Base-by-base conservation (phyloP, 768 basidiomycete genomes). In the Mrakia gelida region DNA sequence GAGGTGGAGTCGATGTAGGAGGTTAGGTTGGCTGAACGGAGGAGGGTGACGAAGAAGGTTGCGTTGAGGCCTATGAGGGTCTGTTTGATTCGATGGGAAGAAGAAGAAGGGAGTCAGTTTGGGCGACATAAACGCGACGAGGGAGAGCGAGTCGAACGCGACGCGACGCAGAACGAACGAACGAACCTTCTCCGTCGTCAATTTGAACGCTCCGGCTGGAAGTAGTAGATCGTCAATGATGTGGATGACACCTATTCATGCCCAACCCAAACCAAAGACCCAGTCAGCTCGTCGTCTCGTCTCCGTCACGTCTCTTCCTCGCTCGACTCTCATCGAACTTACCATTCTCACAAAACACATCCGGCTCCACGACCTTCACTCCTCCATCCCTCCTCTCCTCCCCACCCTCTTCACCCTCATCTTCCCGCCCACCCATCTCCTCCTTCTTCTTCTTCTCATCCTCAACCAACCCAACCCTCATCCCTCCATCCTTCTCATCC, bases 171-270 rank as follows among this genome's bases (percentile, higher is more conserved):
- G 11, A 26, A 54, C 68, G 8, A 10, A 92, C 94, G 11, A 26
- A 54, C 68, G 8, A 10, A 92, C 94, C 84, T 98, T 98, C 86
- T 98, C 97, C 26, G 95, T 92, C 6, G 95, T 98, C 63, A 95
- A 85, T 79, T 89, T 87, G 32, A 96, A 88, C 65, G 92, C 88
- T 23, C 89, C 90, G 3, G 88, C 87, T 10, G 94, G 92, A 16
- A 95, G 84, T 21, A 99, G 88, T 32, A 98, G 89, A 21, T 90
- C 89, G 21, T 92, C 92, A 34, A 98, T 88, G 62, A 94, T 89
- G 84, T 99, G 97, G 23, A 98, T 83, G 63, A 98, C 97, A 70
- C 96, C 85, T 85, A 80, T 1, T 34, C n/a, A 28, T n/a, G 13
- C 0, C n/a, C 0, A 34, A n/a, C 78, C 21, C 43, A 56, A 49